Conservation (phyloP, 1,284 basidiomycete genomes). For the Moesziomyces parantarcticus region DNA sequence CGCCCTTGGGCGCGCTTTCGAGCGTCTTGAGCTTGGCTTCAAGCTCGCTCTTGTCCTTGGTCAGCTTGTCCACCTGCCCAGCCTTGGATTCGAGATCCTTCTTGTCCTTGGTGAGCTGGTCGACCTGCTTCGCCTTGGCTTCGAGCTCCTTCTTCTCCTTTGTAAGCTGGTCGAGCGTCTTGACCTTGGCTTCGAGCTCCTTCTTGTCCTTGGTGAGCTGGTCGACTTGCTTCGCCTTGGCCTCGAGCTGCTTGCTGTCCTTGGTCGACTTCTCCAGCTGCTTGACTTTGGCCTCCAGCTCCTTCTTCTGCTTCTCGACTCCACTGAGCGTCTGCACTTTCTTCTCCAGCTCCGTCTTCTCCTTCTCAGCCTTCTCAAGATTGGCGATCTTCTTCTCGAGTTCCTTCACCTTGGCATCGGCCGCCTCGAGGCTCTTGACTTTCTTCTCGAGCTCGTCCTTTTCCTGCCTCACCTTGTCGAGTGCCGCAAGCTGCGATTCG, state of each 20-base stretch:
- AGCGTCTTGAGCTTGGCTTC: conserved; percentile 15
- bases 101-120: conserved; percentile 9
- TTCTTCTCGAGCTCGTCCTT: conserved; percentile 24
- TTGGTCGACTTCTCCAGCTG: conserved; percentile 23
- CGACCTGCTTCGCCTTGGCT: not conserved
- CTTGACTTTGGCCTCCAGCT: conserved; percentile 8
- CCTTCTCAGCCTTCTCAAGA: conserved; percentile 6
- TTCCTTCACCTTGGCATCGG: conserved; percentile 57
- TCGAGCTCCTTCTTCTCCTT: conserved; percentile 20
- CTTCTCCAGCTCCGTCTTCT: conserved; percentile 18
- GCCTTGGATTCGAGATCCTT: too few species aligned
- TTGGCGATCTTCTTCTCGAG: conserved; percentile 58
- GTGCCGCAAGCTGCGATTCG: conserved; percentile 37
- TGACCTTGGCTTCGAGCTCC: conserved; percentile 11
- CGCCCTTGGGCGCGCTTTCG: conserved; percentile 3
- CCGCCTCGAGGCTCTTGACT: conserved; percentile 27
- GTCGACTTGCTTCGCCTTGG: conserved; percentile 78
- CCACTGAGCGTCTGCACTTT: conserved; percentile 24
- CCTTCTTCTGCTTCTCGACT: conserved; percentile 33
- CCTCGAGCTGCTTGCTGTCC: conserved; percentile 53
- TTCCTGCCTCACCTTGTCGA: conserved; percentile 24
- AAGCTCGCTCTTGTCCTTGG: conserved; percentile 3
- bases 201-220: conserved; percentile 73
- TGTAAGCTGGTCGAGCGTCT: not conserved
- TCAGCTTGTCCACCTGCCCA: conserved; percentile 10